Conservation (phyloP, 2,329 filamentous ascomycete species). For the Neofusicoccum umdonicola region DNA sequence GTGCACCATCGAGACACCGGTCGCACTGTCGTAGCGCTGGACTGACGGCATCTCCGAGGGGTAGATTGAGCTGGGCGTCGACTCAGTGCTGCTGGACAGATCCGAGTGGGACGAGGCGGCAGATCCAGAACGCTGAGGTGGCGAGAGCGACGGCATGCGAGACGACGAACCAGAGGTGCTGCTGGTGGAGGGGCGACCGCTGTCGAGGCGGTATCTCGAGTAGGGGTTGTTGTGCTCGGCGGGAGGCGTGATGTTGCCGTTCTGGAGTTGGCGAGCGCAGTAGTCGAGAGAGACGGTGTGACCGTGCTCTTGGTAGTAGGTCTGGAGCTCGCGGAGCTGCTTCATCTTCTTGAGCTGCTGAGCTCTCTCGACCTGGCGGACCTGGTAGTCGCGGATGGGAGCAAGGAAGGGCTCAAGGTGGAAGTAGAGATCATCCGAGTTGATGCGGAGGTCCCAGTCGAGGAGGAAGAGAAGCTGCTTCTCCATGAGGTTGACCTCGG, state of each 20-base stretch:
- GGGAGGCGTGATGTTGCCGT: conserved; percentile 32
- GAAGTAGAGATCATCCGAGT: conserved; percentile 77
- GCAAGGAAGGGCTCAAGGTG: conserved; percentile 86
- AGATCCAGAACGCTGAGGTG: conserved; percentile 40
- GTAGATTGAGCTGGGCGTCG: conserved; percentile 34
- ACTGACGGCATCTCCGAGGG: conserved; percentile 30
- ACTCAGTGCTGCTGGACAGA: conserved; percentile 27
- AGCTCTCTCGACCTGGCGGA: conserved; percentile 55
- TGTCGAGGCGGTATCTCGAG: conserved; percentile 33
- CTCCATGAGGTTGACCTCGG: conserved; percentile 99
- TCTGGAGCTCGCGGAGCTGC: conserved; percentile 13
- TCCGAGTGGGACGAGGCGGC: conserved; percentile 23
- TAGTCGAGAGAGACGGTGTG: conserved; percentile 23
- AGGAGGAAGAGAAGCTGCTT: conserved; percentile 94
- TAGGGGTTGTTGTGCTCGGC: conserved; percentile 34
- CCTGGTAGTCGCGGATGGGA: conserved; percentile 67
- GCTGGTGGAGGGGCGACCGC: conserved; percentile 29
- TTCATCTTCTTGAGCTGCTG: conserved; percentile 41
- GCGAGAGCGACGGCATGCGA: conserved; percentile 50
- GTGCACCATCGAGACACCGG: conserved; percentile 44
- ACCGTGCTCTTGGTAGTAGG: conserved; percentile 3
- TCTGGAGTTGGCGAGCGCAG: conserved; percentile 40
- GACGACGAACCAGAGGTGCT: conserved; percentile 38
- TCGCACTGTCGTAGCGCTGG: conserved; percentile 41
- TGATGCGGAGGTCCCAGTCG: conserved; percentile 90